phyloP scores from a whole-genome alignment of 83 land plant genomes.

The Picea engelmannii region DNA sequence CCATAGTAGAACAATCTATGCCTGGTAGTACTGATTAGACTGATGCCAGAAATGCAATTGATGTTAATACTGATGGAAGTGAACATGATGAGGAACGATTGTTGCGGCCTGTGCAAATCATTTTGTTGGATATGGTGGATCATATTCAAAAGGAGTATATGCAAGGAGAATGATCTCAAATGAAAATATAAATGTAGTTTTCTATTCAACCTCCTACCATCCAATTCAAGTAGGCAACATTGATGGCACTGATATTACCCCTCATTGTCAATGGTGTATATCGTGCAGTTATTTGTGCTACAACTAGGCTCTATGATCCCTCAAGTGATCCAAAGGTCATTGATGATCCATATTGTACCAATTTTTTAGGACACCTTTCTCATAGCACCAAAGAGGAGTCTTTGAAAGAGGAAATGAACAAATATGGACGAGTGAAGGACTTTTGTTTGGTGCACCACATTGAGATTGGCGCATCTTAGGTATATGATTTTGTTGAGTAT shows the following conservation, averaged over 20 bases:
- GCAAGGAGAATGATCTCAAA: not conserved
- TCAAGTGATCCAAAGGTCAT: slow-evolving; percentile 80
- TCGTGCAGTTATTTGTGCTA: slow-evolving; percentile 78
- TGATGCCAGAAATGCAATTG: too few species aligned
- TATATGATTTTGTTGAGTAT: too few species aligned
- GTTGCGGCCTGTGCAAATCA: too few species aligned
- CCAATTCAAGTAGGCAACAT: slow-evolving; percentile 99
- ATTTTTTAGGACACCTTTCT: slow-evolving; percentile 85
- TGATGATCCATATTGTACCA: slow-evolving; percentile 91
- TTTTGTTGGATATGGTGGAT: too few species aligned
- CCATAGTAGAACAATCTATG: too few species aligned
- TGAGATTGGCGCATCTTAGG: slow-evolving; percentile 6
- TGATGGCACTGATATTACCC: slow-evolving; percentile 90
- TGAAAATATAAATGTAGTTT: slow-evolving; percentile 57
- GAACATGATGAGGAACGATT: too few species aligned
- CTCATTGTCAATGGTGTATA: slow-evolving; percentile 92
- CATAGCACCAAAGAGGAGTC: slow-evolving; percentile 67
- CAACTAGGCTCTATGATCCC: slow-evolving; percentile 91
- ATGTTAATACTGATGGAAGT: too few species aligned
- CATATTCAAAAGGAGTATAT: not conserved
- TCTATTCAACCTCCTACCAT: slow-evolving; percentile 84
- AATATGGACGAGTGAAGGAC: slow-evolving; percentile 75
- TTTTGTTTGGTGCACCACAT: slow-evolving; percentile 81
- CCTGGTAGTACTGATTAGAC: too few species aligned
- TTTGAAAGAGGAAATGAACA: slow-evolving; percentile 85